phyloP scores from a whole-genome alignment of 2,329 filamentous ascomycete genomes.

The Polychaeton citri region DNA sequence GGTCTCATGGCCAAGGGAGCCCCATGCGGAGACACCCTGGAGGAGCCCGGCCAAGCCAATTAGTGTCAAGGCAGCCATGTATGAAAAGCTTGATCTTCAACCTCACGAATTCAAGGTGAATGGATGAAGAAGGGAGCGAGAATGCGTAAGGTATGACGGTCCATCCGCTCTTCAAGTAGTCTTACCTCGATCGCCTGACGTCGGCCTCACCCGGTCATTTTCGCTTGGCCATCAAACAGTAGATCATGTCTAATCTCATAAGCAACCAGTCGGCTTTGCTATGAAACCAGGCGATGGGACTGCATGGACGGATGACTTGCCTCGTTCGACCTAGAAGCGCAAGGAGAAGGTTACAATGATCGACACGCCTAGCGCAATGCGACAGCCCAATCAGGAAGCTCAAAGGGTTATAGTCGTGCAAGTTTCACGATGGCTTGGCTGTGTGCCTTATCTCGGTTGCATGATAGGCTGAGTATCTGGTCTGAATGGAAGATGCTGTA shows the following conservation, averaged over 20 bases:
- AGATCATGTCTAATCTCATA: background rate
- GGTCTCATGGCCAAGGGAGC: conserved; percentile 39
- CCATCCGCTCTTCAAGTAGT: background rate
- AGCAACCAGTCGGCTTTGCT: background rate
- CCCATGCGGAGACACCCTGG: conserved; percentile 31
- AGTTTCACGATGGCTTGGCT: background rate
- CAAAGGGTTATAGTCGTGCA: background rate
- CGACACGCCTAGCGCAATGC: background rate
- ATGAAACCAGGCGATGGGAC: background rate
- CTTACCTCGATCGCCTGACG: background rate
- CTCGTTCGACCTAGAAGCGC: background rate
- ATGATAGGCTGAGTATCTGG: background rate
- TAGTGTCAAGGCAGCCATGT: background rate
- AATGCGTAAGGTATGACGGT: too few relatives aligned
- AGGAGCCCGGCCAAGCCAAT: conserved; percentile 1
- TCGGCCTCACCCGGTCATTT: background rate
- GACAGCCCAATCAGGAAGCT: background rate
- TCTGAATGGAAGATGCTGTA: too few relatives aligned
- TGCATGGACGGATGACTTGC: background rate
- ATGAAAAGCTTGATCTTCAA: too few relatives aligned
- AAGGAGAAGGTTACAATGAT: background rate
- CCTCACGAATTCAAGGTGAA: too few relatives aligned
- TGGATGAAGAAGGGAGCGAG: too few relatives aligned
- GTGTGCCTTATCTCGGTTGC: background rate
- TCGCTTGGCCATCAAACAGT: background rate